Base-by-base conservation (phyloP, 441 rosid genomes). In the Capsella rubella region DNA sequence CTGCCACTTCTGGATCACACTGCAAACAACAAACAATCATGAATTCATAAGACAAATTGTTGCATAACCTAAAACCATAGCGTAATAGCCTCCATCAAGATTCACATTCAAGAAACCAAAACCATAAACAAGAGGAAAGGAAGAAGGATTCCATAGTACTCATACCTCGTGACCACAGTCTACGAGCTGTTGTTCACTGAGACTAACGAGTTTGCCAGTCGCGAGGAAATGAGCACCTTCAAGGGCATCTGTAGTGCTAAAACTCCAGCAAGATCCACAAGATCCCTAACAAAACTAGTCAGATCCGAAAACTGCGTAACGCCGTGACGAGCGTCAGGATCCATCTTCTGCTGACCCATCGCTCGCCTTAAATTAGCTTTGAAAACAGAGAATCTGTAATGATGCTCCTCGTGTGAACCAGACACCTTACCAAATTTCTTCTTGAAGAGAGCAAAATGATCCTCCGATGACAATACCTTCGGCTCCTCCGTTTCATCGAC, bases 221-320 rank as follows among this genome's bases (percentile, higher is more conserved):
- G 97, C 85, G n/a, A 94, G 84, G 70, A 75, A 94, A 67, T 92
- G 72, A 42, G 97, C 97, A 51, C 99, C 95, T 83, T 94, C 97
- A 73, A 94, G 73, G 55, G 99, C 97, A 37, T 97, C 97, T 3
- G 97, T 87, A 4, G 97, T 81, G 65, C 97, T 94, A 74, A 94
- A 94, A 82, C 95, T 89, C 99, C 99, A 94, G 83, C 99, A 94
- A 1, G 99, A 94, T 57, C 97, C 99, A 43, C 97, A 94, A 3
- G 91, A 85, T 71, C 97, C 97, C 98, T 90, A 80, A 46, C 6
- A 45, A 45, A 45, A 32, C 35, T 7, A 32, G 35, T 32, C 35
- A 32, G 35, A 32, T 32, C 35, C 6, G 35, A 6, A 32, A 32
- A 32, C 35, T 4, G 35, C 35, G 35, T 32, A 8, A 32, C 35